These are phyloP conservation scores for Hebeloma cylindrosporum DNA, from an alignment of 768 basidiomycete genomes.

Conservation along the genomic window DNA sequence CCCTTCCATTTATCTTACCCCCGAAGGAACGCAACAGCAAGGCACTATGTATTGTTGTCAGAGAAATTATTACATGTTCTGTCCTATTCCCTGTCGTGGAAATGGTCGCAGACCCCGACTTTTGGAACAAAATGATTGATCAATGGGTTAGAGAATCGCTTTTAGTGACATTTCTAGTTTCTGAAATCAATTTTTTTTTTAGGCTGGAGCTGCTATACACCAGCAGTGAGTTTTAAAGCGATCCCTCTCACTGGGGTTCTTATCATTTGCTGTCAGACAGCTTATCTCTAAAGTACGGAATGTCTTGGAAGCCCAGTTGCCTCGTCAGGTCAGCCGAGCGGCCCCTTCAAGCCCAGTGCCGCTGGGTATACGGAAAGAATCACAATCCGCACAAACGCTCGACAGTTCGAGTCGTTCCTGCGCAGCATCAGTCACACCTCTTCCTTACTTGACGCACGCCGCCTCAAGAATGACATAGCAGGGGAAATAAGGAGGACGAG, in stretches of 20 bases:
- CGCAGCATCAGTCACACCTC: constrained; percentile 80
- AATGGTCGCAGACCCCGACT: constrained; percentile 93
- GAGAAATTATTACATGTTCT: constrained; percentile 82
- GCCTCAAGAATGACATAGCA: constrained; percentile 89
- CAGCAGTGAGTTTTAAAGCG: constrained; percentile 48
- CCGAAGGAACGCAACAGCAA: constrained; percentile 70
- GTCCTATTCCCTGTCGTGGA: constrained; percentile 88
- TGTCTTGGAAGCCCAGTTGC: constrained; percentile 78
- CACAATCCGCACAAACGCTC: constrained; percentile 75
- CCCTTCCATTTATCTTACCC: constrained; percentile 74
- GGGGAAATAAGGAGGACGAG: constrained; percentile 88
- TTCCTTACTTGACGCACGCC: constrained; percentile 83
- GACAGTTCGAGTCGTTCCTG: constrained; percentile 90
- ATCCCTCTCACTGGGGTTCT: constrained; percentile 4
- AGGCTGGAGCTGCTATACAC: constrained; percentile 54
- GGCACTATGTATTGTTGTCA: constrained; percentile 67
- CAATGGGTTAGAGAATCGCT: constrained; percentile 65
- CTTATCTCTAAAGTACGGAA: constrained; percentile 86
- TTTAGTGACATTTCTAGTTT: neutral
- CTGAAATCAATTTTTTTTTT: constrained; percentile 3
- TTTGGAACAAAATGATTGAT: constrained; percentile 93
- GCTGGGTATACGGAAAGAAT: constrained; percentile 62
- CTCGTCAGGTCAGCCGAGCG: constrained; percentile 45
- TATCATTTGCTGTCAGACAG: constrained; percentile 48
- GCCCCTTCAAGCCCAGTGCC: constrained; percentile 36